Evolutionary conservation across 2,329 filamentous ascomycete genomes (phyloP).

Genomic region (Penicillium sp.): DNA sequence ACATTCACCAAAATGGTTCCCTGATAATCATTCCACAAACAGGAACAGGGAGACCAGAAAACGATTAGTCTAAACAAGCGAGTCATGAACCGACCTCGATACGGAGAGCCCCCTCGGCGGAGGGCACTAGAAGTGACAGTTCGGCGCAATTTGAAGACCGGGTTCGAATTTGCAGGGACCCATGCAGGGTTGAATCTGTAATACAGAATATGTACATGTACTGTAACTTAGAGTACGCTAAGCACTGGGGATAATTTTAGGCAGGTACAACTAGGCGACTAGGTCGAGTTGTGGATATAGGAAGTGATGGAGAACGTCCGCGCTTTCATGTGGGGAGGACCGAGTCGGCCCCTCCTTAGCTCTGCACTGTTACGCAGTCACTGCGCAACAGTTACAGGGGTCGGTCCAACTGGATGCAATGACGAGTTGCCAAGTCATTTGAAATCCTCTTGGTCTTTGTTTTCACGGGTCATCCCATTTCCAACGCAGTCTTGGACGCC

Average conservation of each 20-base stretch:
- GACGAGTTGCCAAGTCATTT: background rate
- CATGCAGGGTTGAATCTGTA: slow-evolving; percentile 21
- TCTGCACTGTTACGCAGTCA: slow-evolving; percentile 10
- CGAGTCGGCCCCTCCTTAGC: background rate
- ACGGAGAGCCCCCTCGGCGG: background rate
- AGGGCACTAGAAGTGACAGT: background rate
- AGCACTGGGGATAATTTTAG: background rate
- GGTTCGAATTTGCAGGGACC: slow-evolving; percentile 9
- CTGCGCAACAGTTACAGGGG: slow-evolving; percentile 6
- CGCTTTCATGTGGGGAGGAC: background rate
- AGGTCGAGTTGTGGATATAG: background rate
- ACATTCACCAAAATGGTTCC: too few species aligned
- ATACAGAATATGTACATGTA: background rate
- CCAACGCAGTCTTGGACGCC: background rate
- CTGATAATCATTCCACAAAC: too few species aligned
- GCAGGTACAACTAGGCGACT: background rate
- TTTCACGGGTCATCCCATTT: background rate
- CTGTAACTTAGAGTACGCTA: background rate
- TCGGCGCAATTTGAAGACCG: slow-evolving; percentile 10
- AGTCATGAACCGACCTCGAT: too few species aligned
- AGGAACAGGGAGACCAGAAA: too few species aligned
- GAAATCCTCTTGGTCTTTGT: background rate
- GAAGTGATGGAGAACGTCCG: background rate
- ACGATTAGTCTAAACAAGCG: too few species aligned
- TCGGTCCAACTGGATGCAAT: slow-evolving; percentile 2